Evolutionary conservation across 1,139 yeast genomes (phyloP), one percentile per base, ranked within the genome.

Genomic region (Diutina neorugosa): DNA sequence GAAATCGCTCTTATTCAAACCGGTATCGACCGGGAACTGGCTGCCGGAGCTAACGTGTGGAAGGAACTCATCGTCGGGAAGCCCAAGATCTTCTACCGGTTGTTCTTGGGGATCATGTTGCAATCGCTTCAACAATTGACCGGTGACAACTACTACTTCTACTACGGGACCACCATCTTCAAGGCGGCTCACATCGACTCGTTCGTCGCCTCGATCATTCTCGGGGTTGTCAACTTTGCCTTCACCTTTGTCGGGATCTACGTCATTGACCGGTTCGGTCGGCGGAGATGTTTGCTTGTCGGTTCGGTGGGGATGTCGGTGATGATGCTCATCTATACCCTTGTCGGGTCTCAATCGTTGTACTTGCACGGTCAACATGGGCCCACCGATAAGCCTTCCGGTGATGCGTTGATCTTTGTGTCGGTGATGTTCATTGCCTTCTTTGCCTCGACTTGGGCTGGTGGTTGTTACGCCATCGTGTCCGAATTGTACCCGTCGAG

Each of bases 361-460:
- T 85, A 84, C 71, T 77, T 78, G 55, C 70, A 80, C 58, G 84
- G 72, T 23, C 53, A 51, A n/a, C 55, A 55, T 14, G 54, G 55
- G 25, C 54, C 55, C 54, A 68, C 72, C 51, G 58, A 63, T 51
- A 70, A 69, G 58, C 71, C 84, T 56, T 81, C 85, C 53, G 93
- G 93, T 67, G 72, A 82, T 66, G 87, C 84, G 56, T 73, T 80
- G 88, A 84, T 88, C 65, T 82, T 86, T 62, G 78, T 88, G 61
- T 81, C 91, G 34, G 85, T 93, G 67, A 65, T 86, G 57, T 89
- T 81, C 71, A 86, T 89, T 58, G 84, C 85, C 78, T 83, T 80
- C 73, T 88, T 87, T 65, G 93, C 96, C 42, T 77, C 86, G 44
- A 82, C 95, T 7, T 87, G 96, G 95, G 96, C 91, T 57, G 93